Evolutionary conservation across 2,329 filamentous ascomycete species (phyloP), one percentile per base, ranked within the genome.

Genomic region (Talaromyces sp.): DNA sequence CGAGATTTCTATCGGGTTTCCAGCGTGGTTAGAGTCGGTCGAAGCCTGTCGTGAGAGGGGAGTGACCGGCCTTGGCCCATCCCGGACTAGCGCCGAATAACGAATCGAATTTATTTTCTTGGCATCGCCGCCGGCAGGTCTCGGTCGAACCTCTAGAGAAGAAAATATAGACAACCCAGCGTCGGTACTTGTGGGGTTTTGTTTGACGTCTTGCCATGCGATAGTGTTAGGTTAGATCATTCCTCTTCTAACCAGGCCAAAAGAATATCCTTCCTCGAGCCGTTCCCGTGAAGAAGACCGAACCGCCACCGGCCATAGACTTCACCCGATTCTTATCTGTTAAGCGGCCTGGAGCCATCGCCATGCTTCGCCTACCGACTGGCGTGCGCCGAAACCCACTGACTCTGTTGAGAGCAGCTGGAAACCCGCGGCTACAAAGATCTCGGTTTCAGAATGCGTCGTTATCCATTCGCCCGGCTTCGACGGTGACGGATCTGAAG

Each of bases 401-500:
- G 21, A 62, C 68, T 26, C 62, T 56, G 58, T 54, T 70, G 21
- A 64, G 61, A 53, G 66, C 66, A 46, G 61, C 68, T 13, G 52
- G 62, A 27, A 62, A 58, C 35, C 56, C 62, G 56, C 68, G 65
- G 19, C 58, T 66, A 53, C 64, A 66, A 43, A 69, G 58, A 26
- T 35, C 66, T 7, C 61, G 53, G 27, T 61, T 55, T 55, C 38
- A 64, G 46, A 55, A 67, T 41, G 50, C 64, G 43, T 65, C 60
- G 27, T 67, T 61, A 59, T 60, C 60, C 43, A 64, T 64, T 31
- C 65, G 73, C 59, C 57, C 66, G 27, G 72, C 73, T 27, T 76
- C 85, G 67, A 89, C 90, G 55, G 86, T 93, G 53, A 91, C 90
- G 19, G 89, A 91, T 71, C 81, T 95, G 65, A 84, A 87, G 58